Conservation (phyloP, 208 protist species). For the Leptomonas pyrrhocoris region DNA sequence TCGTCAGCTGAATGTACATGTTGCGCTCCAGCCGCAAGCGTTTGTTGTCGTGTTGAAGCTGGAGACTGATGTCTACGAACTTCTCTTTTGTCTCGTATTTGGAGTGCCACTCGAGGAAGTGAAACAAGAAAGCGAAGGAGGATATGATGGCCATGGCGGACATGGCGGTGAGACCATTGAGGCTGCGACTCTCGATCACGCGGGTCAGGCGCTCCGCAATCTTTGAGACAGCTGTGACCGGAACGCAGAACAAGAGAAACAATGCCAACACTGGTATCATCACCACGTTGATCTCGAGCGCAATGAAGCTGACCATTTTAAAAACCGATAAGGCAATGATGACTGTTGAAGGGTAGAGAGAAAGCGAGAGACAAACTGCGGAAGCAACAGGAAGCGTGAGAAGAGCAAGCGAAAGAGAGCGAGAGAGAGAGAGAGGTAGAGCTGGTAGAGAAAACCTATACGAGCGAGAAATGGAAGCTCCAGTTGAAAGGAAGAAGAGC, state of each 20-base stretch:
- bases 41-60: conserved; percentile 68
- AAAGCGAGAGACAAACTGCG: background rate
- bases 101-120: conserved; percentile 57
- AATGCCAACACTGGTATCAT: conserved; percentile 52
- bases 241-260: conserved; percentile 57
- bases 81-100: conserved; percentile 43
- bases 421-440: background rate
- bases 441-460: background rate
- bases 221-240: conserved; percentile 35
- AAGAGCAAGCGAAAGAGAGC: background rate
- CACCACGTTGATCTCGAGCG: conserved; percentile 56
- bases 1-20: conserved; percentile 72
- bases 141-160: conserved; percentile 37
- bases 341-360: background rate
- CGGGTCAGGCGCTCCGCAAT: conserved; percentile 34
- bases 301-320: conserved; percentile 41
- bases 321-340: background rate
- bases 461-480: background rate
- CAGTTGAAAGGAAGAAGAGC: background rate
- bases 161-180: conserved; percentile 51
- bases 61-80: conserved; percentile 60
- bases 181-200: conserved; percentile 40
- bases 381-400: background rate
- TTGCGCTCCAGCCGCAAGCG: conserved; percentile 64
- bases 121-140: conserved; percentile 46